Evolutionary conservation across 352 stramenopile genomes (phyloP).

Genomic region (Pilasporangium apinafurcum): DNA sequence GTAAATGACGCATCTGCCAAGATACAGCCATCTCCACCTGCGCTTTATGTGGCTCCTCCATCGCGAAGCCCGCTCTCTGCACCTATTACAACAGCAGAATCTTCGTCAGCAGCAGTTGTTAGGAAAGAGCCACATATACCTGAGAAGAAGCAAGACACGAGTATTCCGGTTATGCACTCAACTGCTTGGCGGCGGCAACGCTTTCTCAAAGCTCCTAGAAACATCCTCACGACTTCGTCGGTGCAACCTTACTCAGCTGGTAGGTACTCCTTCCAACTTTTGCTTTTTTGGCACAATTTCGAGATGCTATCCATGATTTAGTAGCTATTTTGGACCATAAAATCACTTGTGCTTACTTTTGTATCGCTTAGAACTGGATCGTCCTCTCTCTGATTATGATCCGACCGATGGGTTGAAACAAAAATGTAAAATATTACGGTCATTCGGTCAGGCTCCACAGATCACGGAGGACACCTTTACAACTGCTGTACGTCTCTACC

Average conservation of each 20-base stretch:
- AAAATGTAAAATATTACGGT: constrained; percentile 12
- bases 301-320: neutral
- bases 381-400: constrained; percentile 33
- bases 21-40: too few relatives aligned
- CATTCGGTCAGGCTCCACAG: constrained; percentile 23
- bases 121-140: neutral
- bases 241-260: constrained; percentile 7
- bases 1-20: too few relatives aligned
- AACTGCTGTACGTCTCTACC: constrained; percentile 22
- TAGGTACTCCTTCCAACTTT: neutral
- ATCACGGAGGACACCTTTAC: constrained; percentile 16
- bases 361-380: constrained; percentile 20
- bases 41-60: constrained; percentile 2
- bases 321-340: neutral
- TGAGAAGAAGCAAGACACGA: too few relatives aligned
- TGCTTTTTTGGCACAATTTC: too few relatives aligned
- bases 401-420: constrained; percentile 15
- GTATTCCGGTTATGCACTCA: constrained; percentile 14
- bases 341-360: neutral
- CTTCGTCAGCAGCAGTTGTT: neutral
- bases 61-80: neutral
- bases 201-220: constrained; percentile 11
- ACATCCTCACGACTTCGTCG: constrained; percentile 11
- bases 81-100: constrained; percentile 2
- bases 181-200: constrained; percentile 17